Evolutionary conservation across 176 grass and related monocot species (phyloP).

Genomic region (Triticum turgidum): DNA sequence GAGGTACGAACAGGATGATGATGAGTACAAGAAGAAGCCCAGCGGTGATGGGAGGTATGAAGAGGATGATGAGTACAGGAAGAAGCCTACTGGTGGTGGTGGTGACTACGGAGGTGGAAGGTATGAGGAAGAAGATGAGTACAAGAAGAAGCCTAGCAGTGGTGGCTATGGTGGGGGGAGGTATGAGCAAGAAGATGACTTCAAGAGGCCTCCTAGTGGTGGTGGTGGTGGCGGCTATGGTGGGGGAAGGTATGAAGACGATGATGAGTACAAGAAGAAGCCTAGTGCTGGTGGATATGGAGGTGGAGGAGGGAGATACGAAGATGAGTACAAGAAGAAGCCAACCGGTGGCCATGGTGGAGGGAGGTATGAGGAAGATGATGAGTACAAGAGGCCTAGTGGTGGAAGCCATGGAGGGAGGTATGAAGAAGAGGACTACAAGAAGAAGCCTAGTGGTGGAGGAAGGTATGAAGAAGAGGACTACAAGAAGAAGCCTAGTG

Average conservation of each 20-base stretch:
- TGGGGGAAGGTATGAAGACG: slow-evolving; percentile 26
- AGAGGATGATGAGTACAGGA: slow-evolving; percentile 30
- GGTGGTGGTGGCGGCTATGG: slow-evolving; percentile 10
- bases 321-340: slow-evolving; percentile 34
- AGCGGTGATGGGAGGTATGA: slow-evolving; percentile 28
- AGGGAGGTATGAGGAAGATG: slow-evolving; percentile 39
- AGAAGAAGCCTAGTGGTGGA: slow-evolving; percentile 46
- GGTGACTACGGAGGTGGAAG: slow-evolving; percentile 37
- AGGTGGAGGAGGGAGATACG: slow-evolving; percentile 39
- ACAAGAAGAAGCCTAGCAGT: not conserved
- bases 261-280: slow-evolving; percentile 39
- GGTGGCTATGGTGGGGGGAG: slow-evolving; percentile 24
- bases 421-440: slow-evolving; percentile 31
- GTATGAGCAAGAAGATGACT: slow-evolving; percentile 32
- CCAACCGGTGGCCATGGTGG: slow-evolving; percentile 29
- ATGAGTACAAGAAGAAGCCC: slow-evolving; percentile 48
- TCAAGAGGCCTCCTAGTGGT: slow-evolving; percentile 27
- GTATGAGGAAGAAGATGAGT: slow-evolving; percentile 41
- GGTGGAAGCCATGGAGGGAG: slow-evolving; percentile 34
- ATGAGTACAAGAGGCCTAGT: slow-evolving; percentile 34
- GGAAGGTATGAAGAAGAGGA: slow-evolving; percentile 34
- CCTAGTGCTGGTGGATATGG: slow-evolving; percentile 24
- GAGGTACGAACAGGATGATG: slow-evolving; percentile 28
- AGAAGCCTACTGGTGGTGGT: slow-evolving; percentile 8
- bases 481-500: slow-evolving; percentile 38